These are phyloP conservation scores for Achlya hypogyna DNA, from an alignment of 352 stramenopile species.

Conservation along the genomic window DNA sequence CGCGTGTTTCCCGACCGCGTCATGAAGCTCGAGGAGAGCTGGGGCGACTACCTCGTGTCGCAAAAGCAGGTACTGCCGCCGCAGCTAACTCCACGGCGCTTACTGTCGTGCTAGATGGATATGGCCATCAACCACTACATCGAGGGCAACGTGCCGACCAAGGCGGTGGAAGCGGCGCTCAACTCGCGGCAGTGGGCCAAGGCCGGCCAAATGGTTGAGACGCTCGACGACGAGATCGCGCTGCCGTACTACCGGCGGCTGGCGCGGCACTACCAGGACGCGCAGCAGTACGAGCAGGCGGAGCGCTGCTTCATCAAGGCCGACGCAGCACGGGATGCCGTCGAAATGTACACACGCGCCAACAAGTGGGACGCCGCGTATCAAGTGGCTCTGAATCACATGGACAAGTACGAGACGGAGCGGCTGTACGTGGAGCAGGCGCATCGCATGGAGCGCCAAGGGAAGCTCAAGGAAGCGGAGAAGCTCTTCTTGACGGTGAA, in stretches of 20 bases:
- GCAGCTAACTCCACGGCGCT: background rate
- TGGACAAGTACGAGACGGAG: slow-evolving; percentile 89
- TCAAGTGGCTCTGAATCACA: slow-evolving; percentile 85
- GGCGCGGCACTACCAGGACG: slow-evolving; percentile 86
- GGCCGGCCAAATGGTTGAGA: slow-evolving; percentile 87
- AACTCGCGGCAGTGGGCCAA: slow-evolving; percentile 91
- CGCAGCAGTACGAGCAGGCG: slow-evolving; percentile 73
- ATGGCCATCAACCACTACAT: slow-evolving; percentile 97
- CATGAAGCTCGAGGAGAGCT: slow-evolving; percentile 85
- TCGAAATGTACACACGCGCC: slow-evolving; percentile 91
- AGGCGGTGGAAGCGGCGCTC: slow-evolving; percentile 88
- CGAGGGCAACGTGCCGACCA: slow-evolving; percentile 86
- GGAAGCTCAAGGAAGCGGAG: slow-evolving; percentile 90
- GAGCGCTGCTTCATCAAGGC: slow-evolving; percentile 91
- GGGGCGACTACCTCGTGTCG: slow-evolving; percentile 89
- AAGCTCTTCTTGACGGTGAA: slow-evolving; percentile 91
- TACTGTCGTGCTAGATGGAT: slow-evolving; percentile 49
- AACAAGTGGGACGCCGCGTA: slow-evolving; percentile 92
- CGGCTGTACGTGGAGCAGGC: slow-evolving; percentile 90
- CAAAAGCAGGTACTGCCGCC: slow-evolving; percentile 62
- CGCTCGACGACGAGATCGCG: slow-evolving; percentile 83
- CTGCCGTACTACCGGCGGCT: slow-evolving; percentile 85
- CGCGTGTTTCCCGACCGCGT: slow-evolving; percentile 87
- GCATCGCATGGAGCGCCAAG: slow-evolving; percentile 82
- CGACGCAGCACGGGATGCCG: slow-evolving; percentile 76